Percentiles rank a stretch among this genome's conserved stretches.
Conservation (phyloP, 2,329 filamentous ascomycete species). For the Dendryphion nanum region DNA sequence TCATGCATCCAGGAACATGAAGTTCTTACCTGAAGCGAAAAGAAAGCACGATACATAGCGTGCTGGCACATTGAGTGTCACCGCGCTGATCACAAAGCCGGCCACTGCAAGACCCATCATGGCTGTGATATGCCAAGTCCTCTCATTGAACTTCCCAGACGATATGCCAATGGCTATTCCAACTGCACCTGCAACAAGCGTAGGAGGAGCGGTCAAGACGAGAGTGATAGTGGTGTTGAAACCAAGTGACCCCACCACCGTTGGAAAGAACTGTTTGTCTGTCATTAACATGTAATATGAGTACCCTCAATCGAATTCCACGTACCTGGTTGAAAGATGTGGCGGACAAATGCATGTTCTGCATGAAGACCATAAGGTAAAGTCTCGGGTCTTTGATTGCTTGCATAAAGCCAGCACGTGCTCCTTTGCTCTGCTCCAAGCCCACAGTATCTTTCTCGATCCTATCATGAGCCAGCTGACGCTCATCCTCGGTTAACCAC, state of each 20-base stretch:
- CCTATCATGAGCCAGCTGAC: constrained; percentile 31
- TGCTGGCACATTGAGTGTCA: constrained; percentile 37
- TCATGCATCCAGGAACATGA: too few species aligned
- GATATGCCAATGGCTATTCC: constrained; percentile 33
- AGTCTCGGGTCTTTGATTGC: constrained; percentile 52
- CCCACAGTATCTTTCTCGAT: constrained; percentile 50
- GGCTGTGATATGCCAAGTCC: constrained; percentile 41
- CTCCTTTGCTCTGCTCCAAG: constrained; percentile 42
- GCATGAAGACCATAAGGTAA: constrained; percentile 56
- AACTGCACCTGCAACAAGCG: constrained; percentile 19
- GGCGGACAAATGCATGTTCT: constrained; percentile 56
- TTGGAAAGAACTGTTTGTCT: constrained; percentile 47
- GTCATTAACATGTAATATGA: too few species aligned
- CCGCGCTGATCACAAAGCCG: constrained; percentile 38
- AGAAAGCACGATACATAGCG: constrained; percentile 26
- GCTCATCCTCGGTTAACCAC: constrained; percentile 48
- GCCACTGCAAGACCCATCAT: constrained; percentile 37
- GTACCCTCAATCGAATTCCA: too few species aligned
- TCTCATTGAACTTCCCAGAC: constrained; percentile 40
- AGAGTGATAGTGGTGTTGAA: constrained; percentile 53
- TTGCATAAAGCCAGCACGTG: constrained; percentile 49
- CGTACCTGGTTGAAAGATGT: constrained; percentile 52
- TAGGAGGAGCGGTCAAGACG: constrained; percentile 43
- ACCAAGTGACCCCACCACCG: constrained; percentile 50
- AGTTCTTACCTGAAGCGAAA: constrained; percentile 25